Base-by-base conservation (phyloP, 805 yeast species). In the Candida ulmi region DNA sequence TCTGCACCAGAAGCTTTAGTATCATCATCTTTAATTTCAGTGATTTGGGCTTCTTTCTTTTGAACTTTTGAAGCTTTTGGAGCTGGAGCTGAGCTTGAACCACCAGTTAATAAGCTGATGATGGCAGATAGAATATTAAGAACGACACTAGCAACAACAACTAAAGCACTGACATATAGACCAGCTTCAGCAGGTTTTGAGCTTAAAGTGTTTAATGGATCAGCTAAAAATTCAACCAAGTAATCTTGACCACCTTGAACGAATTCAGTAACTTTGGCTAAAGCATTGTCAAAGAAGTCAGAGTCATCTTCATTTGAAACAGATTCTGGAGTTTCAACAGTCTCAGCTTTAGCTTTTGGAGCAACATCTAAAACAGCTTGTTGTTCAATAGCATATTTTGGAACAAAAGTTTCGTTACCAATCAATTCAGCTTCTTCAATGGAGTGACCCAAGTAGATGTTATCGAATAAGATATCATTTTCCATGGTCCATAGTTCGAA, bases 401-500 rank as follows among this genome's bases (percentile, higher is more conserved):
- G 70, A 26, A 61, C 50, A 60, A 76, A 88, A 0, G 96, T 88
- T 8, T 64, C 60, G 57, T 90, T 88, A 25, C 96, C 97, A 47
- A 88, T 68, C 9, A 55, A 41, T 65, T 90, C 96, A 11, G 96
- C 96, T 55, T 88, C 96, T 29, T 65, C 68, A n/a, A 88, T 66
- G 2, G 85, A 78, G 56, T 86, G 90, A 24, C 96, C 96, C 44
- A 88, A 60, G 58, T 88, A 90, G 44, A 88, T 76, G 63, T 88
- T 86, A 59, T 87, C 87, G 57, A 88, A 86, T 58, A 85, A 50
- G 37, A 88, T 75, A 36, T 84, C 76, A 32, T 71, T 69, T 47
- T 85, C 81, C 80, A 88, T 83, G 35, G 91, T 76, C 95, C 96
- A 88, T 46, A 88, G 66, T 61, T 88, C 97, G 54, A 90, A 85